Percentiles rank a stretch among this genome's conserved stretches.
phyloP scores from a whole-genome alignment of 2,329 filamentous ascomycete genomes.

The Gaeumannomyces tritici region DNA sequence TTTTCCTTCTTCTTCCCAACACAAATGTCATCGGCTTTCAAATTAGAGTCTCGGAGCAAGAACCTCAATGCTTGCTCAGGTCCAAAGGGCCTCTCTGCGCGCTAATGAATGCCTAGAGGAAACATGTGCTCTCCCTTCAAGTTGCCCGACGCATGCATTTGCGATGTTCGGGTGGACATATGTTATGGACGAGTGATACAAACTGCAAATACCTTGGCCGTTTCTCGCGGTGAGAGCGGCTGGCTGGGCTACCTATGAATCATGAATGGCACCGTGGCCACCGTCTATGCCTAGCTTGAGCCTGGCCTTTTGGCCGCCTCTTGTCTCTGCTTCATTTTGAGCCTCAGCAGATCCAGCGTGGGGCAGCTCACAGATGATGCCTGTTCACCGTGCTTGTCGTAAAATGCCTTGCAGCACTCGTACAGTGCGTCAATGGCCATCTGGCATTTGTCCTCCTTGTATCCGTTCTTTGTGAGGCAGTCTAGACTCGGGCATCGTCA shows the following conservation, averaged over 20 bases:
- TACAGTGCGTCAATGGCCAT: slow-evolving; percentile 75
- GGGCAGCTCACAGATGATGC: slow-evolving; percentile 78
- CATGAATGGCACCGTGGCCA: background rate
- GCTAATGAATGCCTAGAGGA: slow-evolving; percentile 95
- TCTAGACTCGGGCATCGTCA: slow-evolving; percentile 35
- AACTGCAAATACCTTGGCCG: background rate
- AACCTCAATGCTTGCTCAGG: slow-evolving; percentile 88
- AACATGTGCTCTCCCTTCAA: slow-evolving; percentile 60
- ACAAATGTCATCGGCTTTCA: slow-evolving; percentile 78
- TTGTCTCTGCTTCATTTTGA: slow-evolving; percentile 73
- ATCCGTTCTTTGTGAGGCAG: slow-evolving; percentile 76
- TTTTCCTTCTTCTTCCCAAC: slow-evolving; percentile 36
- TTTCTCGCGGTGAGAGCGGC: background rate
- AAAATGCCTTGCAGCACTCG: slow-evolving; percentile 87
- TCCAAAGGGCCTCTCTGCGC: slow-evolving; percentile 74
- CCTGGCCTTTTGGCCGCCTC: slow-evolving; percentile 6
- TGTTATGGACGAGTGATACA: slow-evolving; percentile 28
- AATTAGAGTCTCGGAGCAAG: slow-evolving; percentile 99
- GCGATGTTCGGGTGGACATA: slow-evolving; percentile 26
- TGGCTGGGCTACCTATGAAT: background rate
- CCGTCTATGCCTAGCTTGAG: background rate
- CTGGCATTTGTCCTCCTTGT: slow-evolving; percentile 77
- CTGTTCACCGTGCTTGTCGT: slow-evolving; percentile 65
- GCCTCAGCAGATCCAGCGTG: slow-evolving; percentile 63
- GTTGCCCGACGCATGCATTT: slow-evolving; percentile 48